phyloP scores from a whole-genome alignment of 2,329 filamentous ascomycete genomes.

The Iodosphaeria phyllophila region DNA sequence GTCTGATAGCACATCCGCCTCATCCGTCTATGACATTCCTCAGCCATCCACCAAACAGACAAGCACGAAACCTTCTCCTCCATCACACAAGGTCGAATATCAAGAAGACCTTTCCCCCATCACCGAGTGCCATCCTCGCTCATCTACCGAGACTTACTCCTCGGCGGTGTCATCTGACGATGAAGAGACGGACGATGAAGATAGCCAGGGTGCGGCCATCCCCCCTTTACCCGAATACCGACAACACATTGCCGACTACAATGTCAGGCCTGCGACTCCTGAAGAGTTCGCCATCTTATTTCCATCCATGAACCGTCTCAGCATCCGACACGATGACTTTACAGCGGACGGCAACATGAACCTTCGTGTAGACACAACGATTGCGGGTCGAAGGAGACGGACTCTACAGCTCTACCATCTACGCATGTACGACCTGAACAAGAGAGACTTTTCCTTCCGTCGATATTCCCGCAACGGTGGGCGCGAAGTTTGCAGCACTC shows the following conservation, averaged over 20 bases:
- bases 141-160: conserved; percentile 68
- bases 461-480: conserved; percentile 87
- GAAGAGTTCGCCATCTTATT: conserved; percentile 72
- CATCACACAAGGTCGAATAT: conserved; percentile 7
- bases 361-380: conserved; percentile 66
- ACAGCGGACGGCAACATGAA: conserved; percentile 95
- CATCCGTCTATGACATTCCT: conserved; percentile 23
- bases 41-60: conserved; percentile 18
- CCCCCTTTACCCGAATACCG: conserved; percentile 38
- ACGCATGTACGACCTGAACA: conserved; percentile 79
- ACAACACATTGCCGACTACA: conserved; percentile 41
- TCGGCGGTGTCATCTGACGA: conserved; percentile 40
- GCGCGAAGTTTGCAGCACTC: conserved; percentile 76
- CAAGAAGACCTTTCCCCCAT: conserved; percentile 19
- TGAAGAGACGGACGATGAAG: conserved; percentile 15
- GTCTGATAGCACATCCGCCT: conserved; percentile 27
- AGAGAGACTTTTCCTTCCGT: conserved; percentile 74
- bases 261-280: conserved; percentile 60
- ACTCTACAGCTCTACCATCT: conserved; percentile 74
- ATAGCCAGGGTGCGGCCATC: conserved; percentile 19
- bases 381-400: conserved; percentile 45
- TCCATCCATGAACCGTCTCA: conserved; percentile 63
- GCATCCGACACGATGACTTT: conserved; percentile 77
- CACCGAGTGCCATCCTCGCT: conserved; percentile 26
- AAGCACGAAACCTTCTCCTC: conserved; percentile 6